phyloP scores from a whole-genome alignment of 1,139 yeast species.

The Saccharomyces hybrid region DNA sequence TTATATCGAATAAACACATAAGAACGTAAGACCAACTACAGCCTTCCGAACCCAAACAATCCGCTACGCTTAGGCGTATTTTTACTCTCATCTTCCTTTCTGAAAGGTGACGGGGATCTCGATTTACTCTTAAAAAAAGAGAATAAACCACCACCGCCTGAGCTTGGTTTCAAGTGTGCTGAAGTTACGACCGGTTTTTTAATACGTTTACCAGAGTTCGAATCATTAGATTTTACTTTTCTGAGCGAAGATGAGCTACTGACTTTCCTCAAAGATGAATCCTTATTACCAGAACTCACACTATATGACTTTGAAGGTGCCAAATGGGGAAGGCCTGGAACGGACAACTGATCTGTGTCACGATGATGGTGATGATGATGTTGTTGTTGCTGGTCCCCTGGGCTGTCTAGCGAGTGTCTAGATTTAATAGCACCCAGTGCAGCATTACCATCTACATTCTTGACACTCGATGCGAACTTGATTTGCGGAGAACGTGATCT shows the following conservation, averaged over 20 bases:
- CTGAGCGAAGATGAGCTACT: constrained; percentile 3
- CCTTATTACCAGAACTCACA: constrained; percentile 5
- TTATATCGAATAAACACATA: not conserved
- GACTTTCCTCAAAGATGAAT: constrained; percentile 3
- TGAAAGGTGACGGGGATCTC: not conserved
- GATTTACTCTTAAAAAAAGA: constrained; percentile 2
- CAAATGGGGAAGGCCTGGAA: not conserved
- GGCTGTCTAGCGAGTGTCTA: not conserved
- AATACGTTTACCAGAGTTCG: constrained; percentile 4
- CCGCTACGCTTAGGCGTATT: constrained; percentile 1
- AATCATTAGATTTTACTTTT: constrained; percentile 15
- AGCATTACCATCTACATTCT: constrained; percentile 12
- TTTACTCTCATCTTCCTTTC: not conserved
- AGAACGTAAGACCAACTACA: not conserved
- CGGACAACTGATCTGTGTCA: not conserved
- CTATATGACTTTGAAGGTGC: not conserved
- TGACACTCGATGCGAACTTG: constrained; percentile 18
- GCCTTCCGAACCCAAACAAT: constrained; percentile 1
- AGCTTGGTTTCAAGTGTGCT: not conserved
- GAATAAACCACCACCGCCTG: constrained; percentile 4
- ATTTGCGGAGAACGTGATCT: constrained; percentile 14
- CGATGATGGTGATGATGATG: not conserved
- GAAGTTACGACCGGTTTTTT: not conserved
- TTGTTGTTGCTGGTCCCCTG: not conserved
- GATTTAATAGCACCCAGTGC: constrained; percentile 10